phyloP scores from a whole-genome alignment of 1,139 yeast species.

The Hansenula anomala region DNA sequence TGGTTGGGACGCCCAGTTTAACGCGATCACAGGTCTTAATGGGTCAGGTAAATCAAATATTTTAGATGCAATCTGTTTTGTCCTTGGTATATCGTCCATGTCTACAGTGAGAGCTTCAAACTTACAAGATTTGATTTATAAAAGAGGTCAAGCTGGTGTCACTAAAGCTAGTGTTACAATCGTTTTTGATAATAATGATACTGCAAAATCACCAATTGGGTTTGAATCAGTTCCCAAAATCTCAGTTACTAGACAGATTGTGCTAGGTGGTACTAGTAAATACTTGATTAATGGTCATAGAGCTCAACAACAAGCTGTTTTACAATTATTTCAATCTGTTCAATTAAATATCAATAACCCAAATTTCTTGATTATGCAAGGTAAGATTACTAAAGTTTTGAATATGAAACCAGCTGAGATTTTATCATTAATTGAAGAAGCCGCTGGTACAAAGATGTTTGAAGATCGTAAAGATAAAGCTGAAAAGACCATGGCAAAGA shows the following conservation, averaged over 20 bases:
- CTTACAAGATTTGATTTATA: slow-evolving; percentile 89
- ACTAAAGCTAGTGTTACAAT: slow-evolving; percentile 96
- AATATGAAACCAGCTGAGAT: slow-evolving; percentile 95
- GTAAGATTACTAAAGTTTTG: slow-evolving; percentile 92
- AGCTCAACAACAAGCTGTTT: slow-evolving; percentile 92
- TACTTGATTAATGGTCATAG: slow-evolving; percentile 93
- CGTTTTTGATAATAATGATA: slow-evolving; percentile 84
- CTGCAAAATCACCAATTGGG: slow-evolving; percentile 77
- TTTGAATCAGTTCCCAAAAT: slow-evolving; percentile 77
- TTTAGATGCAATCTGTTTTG: slow-evolving; percentile 95
- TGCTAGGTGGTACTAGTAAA: slow-evolving; percentile 88
- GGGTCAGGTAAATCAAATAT: slow-evolving; percentile 98
- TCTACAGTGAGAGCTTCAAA: slow-evolving; percentile 90
- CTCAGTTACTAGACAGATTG: slow-evolving; percentile 88
- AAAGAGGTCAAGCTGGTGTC: slow-evolving; percentile 97
- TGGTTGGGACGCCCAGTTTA: slow-evolving; percentile 94
- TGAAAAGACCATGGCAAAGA: slow-evolving; percentile 84
- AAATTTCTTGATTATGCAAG: slow-evolving; percentile 97
- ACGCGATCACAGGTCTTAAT: slow-evolving; percentile 95
- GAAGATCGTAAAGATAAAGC: slow-evolving; percentile 94
- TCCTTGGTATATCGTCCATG: slow-evolving; percentile 94
- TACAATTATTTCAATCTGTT: slow-evolving; percentile 87
- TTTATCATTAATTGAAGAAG: slow-evolving; percentile 89
- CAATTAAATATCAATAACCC: slow-evolving; percentile 96
- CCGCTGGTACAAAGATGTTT: slow-evolving; percentile 95